Evolutionary conservation across 345 rosid genomes (phyloP).

Genomic region (Moringa oleifera): DNA sequence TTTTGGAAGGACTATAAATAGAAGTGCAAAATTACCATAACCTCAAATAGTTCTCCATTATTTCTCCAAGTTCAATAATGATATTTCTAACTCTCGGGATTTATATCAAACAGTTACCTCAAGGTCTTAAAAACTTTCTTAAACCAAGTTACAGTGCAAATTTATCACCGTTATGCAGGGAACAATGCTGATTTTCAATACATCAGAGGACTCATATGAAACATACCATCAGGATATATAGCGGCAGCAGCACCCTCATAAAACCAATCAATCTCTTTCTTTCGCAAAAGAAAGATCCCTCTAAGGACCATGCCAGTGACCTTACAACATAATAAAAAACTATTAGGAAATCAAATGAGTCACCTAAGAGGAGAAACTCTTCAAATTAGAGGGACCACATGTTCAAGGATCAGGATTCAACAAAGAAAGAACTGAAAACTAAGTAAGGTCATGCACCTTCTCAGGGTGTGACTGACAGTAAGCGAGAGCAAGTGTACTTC

Average conservation of each 20-base stretch:
- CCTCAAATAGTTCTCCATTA: neutral
- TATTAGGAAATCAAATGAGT: slow-evolving; percentile 5
- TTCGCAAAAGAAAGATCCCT: slow-evolving; percentile 84
- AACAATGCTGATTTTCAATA: too few species aligned
- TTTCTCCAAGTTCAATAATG: too few species aligned
- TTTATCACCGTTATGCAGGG: neutral
- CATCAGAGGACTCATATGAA: slow-evolving; percentile 2
- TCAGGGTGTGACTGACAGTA: slow-evolving; percentile 86
- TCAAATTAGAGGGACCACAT: neutral
- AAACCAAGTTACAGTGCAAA: neutral
- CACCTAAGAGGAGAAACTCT: neutral
- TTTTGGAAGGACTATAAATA: too few species aligned
- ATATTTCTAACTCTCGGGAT: neutral
- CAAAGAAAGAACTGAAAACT: slow-evolving; percentile 4
- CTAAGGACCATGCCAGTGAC: slow-evolving; percentile 87
- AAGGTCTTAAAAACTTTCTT: neutral
- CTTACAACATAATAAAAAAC: slow-evolving; percentile 28
- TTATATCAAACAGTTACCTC: neutral
- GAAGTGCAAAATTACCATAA: neutral
- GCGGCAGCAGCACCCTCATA: slow-evolving; percentile 96
- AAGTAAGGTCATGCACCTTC: slow-evolving; percentile 41
- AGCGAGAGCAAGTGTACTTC: slow-evolving; percentile 89
- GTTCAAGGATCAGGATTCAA: slow-evolving; percentile 5
- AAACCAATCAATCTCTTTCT: slow-evolving; percentile 98
- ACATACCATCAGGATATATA: slow-evolving; percentile 86